A percentile compares a stretch with the other conserved stretches of the same genome.
These are phyloP conservation scores for Cyclotella choctawhatcheeana DNA, from an alignment of 108 stramenopile species.

Conservation along the genomic window DNA sequence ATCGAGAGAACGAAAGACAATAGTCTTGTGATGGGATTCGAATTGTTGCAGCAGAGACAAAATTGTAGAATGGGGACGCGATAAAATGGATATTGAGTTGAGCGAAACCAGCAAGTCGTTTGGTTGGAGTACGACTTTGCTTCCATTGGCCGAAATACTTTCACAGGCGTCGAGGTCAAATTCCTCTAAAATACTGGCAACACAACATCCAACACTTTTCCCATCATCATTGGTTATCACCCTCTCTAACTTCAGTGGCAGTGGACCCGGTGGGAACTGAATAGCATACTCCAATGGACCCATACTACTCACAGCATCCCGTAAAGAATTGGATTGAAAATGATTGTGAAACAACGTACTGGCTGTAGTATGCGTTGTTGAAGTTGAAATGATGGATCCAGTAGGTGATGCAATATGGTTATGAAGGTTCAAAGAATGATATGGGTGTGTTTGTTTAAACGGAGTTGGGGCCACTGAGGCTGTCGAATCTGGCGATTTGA, in stretches of 20 bases:
- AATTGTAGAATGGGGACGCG: constrained; percentile 30
- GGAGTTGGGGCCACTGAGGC: neutral
- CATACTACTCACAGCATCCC: constrained; percentile 1
- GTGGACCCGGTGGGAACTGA: constrained; percentile 37
- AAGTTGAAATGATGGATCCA: constrained; percentile 15
- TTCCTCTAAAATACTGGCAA: constrained; percentile 29
- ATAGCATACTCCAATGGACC: constrained; percentile 44
- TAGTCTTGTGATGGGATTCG: constrained; percentile 1
- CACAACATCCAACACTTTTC: constrained; percentile 33
- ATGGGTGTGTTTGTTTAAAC: neutral
- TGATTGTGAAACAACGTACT: neutral
- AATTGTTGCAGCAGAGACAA: constrained; percentile 21
- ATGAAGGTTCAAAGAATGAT: neutral
- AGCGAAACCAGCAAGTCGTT: constrained; percentile 48
- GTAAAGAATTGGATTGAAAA: neutral
- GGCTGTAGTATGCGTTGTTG: neutral
- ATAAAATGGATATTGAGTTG: constrained; percentile 41
- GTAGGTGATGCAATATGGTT: constrained; percentile 7
- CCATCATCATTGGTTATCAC: constrained; percentile 17
- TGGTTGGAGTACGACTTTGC: neutral
- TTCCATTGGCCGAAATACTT: neutral
- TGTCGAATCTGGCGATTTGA: constrained; percentile 2
- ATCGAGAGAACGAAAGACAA: constrained; percentile 35
- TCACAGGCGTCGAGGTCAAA: constrained; percentile 16
- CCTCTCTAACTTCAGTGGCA: constrained; percentile 42